Base-by-base conservation (phyloP, 176 grass and related monocot species). In the Stipa capillata region DNA sequence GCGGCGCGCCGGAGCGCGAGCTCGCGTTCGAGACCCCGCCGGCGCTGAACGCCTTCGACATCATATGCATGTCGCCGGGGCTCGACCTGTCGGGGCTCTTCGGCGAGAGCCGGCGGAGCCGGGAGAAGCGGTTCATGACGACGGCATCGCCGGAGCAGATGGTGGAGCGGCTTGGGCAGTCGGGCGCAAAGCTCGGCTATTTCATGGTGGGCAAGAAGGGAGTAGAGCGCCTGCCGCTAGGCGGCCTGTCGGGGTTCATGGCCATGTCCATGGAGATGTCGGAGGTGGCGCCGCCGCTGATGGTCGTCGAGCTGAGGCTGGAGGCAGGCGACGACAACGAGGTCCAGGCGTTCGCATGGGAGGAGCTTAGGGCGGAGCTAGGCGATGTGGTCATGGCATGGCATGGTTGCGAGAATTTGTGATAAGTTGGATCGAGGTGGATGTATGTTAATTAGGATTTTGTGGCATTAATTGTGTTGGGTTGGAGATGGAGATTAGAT, bases 41-140 rank as follows among this genome's bases (percentile, higher is more conserved):
- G 2, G 8, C 85, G 11, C 71, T 94, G 0, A 98, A 98, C 88
- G 95, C 95, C 0, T 98, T 98, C 82, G 87, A 98, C 65, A 87
- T 98, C 69, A 98, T 98, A 29, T 91, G 85, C 29, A 91, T 94
- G 36, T 94, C 95, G 0, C 66, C 92, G 0, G 89, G 95, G 12
- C 82, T 98, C 25, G 80, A 98, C 75, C 83, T 98, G 18, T 98
- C 95, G 1, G 90, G 92, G 0, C 48, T 98, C 34, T 92, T 98
- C 76, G 56, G 83, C 1, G 84, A 91, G 7, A 81, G 83, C 57
- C 69, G 78, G 41, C 45, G 58, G 24, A n/a, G n/a, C 17, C 81
- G 87, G 56, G 88, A 83, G 78, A 88, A 76, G 80, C 60, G 90
- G 65, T 98, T 98, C 89, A 92, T 89, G 79, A 92, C 95, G 2